phyloP scores from a whole-genome alignment of 2,329 filamentous ascomycete species.

The Ophiostoma sp. region DNA sequence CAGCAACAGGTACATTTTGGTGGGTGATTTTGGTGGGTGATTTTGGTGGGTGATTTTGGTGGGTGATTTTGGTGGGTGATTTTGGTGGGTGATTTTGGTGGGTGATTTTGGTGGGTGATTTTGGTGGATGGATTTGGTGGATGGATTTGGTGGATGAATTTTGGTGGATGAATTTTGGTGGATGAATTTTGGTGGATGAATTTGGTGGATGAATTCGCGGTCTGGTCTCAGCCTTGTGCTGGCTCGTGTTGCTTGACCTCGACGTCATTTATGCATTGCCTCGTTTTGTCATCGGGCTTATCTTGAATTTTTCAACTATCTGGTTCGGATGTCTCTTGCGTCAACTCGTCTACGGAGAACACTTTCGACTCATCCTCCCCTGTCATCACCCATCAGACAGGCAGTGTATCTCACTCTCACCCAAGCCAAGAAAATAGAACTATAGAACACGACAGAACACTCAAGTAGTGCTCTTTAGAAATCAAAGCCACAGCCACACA shows the following conservation, averaged over 20 bases:
- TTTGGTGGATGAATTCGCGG: too few relatives aligned
- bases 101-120: too few relatives aligned
- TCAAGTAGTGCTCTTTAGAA: neutral
- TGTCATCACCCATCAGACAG: slow-evolving; percentile 5
- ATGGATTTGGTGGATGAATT: too few relatives aligned
- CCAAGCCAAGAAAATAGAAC: neutral
- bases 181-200: too few relatives aligned
- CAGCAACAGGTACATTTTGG: neutral
- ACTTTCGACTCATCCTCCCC: neutral
- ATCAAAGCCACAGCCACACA: neutral
- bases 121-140: too few relatives aligned
- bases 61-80: too few relatives aligned
- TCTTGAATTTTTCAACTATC: neutral
- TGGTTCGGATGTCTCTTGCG: neutral
- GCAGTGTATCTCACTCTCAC: slow-evolving; percentile 9
- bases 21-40: too few relatives aligned
- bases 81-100: too few relatives aligned
- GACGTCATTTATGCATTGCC: neutral
- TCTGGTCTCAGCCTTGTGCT: neutral
- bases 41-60: too few relatives aligned
- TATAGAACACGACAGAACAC: neutral
- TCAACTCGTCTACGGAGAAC: neutral
- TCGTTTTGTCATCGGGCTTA: neutral
- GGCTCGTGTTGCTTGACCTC: neutral
- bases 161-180: too few relatives aligned